These are phyloP conservation scores for Blastobotrys raffinosifermentans DNA, from an alignment of 1,139 yeast genomes.

Conservation along the genomic window DNA sequence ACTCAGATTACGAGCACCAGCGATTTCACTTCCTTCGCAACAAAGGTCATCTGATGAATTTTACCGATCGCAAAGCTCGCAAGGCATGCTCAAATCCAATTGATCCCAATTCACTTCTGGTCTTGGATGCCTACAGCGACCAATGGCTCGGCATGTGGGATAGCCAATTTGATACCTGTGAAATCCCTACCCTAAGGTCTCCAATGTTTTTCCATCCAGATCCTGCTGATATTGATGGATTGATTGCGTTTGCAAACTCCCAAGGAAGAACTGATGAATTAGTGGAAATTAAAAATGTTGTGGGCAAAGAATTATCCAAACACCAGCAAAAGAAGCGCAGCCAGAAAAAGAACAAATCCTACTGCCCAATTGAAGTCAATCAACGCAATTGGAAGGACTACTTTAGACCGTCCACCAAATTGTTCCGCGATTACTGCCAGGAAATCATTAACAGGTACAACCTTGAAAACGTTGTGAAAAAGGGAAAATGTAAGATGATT, in stretches of 20 bases:
- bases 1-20: slow-evolving; percentile 18
- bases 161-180: slow-evolving; percentile 40
- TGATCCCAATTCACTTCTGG: slow-evolving; percentile 8
- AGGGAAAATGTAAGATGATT: slow-evolving; percentile 36
- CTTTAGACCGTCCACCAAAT: slow-evolving; percentile 41
- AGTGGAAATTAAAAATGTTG: slow-evolving; percentile 43
- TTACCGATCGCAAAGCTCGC: neutral
- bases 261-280: slow-evolving; percentile 36
- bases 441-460: slow-evolving; percentile 36
- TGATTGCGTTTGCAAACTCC: slow-evolving; percentile 40
- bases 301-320: slow-evolving; percentile 43
- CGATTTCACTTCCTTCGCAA: slow-evolving; percentile 18
- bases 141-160: slow-evolving; percentile 43
- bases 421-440: slow-evolving; percentile 40
- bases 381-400: slow-evolving; percentile 46
- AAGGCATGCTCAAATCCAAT: neutral
- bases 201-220: slow-evolving; percentile 50
- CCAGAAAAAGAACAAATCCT: slow-evolving; percentile 2
- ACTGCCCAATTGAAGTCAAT: slow-evolving; percentile 29
- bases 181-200: slow-evolving; percentile 42
- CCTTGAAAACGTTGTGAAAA: slow-evolving; percentile 31
- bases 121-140: slow-evolving; percentile 12
- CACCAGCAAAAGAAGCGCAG: slow-evolving; percentile 37
- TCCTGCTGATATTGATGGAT: slow-evolving; percentile 42
- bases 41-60: slow-evolving; percentile 4